Conservation (phyloP, 1,284 basidiomycete genomes). For the Leccinum griseonigrum region DNA sequence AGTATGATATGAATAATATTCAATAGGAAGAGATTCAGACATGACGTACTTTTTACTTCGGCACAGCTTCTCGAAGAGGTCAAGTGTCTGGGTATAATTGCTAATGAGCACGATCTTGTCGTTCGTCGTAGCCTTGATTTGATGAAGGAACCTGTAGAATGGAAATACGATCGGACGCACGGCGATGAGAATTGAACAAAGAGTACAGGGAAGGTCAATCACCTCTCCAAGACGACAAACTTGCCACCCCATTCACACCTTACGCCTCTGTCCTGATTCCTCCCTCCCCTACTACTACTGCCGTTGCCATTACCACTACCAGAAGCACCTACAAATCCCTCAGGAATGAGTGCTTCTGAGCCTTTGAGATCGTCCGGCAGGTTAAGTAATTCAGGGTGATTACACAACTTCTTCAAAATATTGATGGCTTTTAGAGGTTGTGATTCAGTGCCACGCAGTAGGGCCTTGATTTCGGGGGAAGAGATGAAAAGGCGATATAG, state of each 20-base stretch:
- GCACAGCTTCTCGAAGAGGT: slow-evolving; percentile 89
- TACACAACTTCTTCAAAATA: slow-evolving; percentile 96
- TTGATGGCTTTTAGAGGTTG: slow-evolving; percentile 98
- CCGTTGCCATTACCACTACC: slow-evolving; percentile 22
- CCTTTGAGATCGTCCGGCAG: slow-evolving; percentile 87
- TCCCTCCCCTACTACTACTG: slow-evolving; percentile 38
- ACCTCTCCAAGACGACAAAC: slow-evolving; percentile 94
- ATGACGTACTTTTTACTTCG: slow-evolving; percentile 71
- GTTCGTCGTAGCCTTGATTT: slow-evolving; percentile 75
- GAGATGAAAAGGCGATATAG: slow-evolving; percentile 93
- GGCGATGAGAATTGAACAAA: neutral
- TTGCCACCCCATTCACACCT: slow-evolving; percentile 87
- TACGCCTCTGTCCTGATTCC: slow-evolving; percentile 49
- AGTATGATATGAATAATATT: slow-evolving; percentile 2
- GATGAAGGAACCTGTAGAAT: slow-evolving; percentile 74
- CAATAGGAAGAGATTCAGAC: neutral
- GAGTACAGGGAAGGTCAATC: slow-evolving; percentile 12
- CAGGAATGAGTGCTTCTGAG: slow-evolving; percentile 81
- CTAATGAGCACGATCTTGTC: slow-evolving; percentile 99
- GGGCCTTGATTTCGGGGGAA: slow-evolving; percentile 90
- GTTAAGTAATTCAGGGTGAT: slow-evolving; percentile 93
- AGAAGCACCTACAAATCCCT: slow-evolving; percentile 69
- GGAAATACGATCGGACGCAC: neutral
- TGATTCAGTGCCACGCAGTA: slow-evolving; percentile 87
- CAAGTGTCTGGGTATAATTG: slow-evolving; percentile 97